Percentiles rank a stretch among this genome's conserved stretches.
Evolutionary conservation across 106 monocot species (phyloP).

Genomic region (Dioscorea dumetorum): DNA sequence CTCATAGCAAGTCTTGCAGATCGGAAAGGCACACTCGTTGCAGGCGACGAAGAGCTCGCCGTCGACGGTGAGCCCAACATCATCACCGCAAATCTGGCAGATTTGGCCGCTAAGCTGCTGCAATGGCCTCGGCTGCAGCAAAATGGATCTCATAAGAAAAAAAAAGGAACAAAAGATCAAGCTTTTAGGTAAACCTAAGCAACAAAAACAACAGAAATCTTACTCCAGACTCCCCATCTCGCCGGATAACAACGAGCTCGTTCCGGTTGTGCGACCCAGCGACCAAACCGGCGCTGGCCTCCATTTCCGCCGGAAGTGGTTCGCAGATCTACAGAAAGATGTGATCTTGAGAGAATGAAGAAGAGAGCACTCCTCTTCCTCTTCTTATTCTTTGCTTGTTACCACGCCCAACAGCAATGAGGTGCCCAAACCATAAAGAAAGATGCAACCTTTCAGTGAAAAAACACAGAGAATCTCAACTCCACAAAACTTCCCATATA

Average conservation of each 20-base stretch:
- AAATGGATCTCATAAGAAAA: neutral
- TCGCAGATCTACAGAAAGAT: neutral
- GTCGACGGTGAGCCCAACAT: constrained; percentile 74
- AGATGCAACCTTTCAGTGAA: neutral
- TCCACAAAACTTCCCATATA: neutral
- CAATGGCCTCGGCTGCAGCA: constrained; percentile 73
- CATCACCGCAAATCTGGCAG: constrained; percentile 96
- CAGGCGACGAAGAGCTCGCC: constrained; percentile 94
- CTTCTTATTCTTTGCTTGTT: constrained; percentile 28
- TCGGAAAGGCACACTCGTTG: constrained; percentile 91
- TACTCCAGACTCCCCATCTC: constrained; percentile 64
- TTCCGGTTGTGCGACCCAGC: constrained; percentile 95
- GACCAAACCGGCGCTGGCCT: constrained; percentile 68
- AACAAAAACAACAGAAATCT: neutral
- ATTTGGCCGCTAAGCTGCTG: constrained; percentile 69
- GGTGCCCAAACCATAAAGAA: neutral
- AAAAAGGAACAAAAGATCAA: neutral
- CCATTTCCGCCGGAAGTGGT: constrained; percentile 20
- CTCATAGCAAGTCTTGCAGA: constrained; percentile 81
- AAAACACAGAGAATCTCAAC: neutral
- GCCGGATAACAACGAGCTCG: constrained; percentile 88
- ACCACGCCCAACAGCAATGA: neutral
- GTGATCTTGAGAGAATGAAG: no score
- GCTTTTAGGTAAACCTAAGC: neutral
- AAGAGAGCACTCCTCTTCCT: neutral